Base-by-base conservation (phyloP, 2,329 filamentous ascomycete genomes). In the Blastomyces percursus region DNA sequence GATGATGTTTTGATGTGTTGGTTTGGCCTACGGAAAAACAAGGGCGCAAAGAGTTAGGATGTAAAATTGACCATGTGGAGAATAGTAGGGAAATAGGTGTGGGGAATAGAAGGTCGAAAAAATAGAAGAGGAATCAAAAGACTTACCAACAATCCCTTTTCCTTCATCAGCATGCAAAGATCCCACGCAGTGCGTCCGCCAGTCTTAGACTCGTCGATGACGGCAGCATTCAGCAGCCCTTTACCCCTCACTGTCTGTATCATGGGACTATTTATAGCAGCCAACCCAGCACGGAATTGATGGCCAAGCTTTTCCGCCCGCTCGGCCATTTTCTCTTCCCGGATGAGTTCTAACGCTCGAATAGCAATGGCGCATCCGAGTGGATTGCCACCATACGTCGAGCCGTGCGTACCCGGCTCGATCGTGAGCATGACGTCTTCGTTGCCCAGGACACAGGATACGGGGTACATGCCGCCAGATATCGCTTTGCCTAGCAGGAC, bases 391-490 rank as follows among this genome's bases (percentile, higher is more conserved):
- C 94, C 94, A 72, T 97, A 99, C n/a, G 94, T 99, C 51, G 91
- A 96, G 58, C 94, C 94, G 77, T 99, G 94, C 32, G 94, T 97
- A 64, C 94, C 94, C 32, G 94, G 90, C 81, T 99, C 94, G 66
- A 99, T 82, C 11, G 93, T 94, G 68, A 96, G 84, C 92, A 99
- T 96, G 66, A 97, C 82, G 63, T 96, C 92, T 78, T 88, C 91
- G 70, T 86, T 86, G 65, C 89, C 88, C 60, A 99, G 82, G 58
- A 99, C 92, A 70, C 88, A 91, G 65, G 91, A 96, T 63, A 99
- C 94, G n/a, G 94, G 94, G 78, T 99, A 99, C 88, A 97, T 94
- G 76, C 94, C 94, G 66, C 94, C 94, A 42, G 91, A 96, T 74
- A 99, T 96, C 69, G 94, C 94, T 81, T 99, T 99, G 72, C 94